Base-by-base conservation (phyloP, 2,329 filamentous ascomycete genomes). In the Berkeleyomyces rouxiae region DNA sequence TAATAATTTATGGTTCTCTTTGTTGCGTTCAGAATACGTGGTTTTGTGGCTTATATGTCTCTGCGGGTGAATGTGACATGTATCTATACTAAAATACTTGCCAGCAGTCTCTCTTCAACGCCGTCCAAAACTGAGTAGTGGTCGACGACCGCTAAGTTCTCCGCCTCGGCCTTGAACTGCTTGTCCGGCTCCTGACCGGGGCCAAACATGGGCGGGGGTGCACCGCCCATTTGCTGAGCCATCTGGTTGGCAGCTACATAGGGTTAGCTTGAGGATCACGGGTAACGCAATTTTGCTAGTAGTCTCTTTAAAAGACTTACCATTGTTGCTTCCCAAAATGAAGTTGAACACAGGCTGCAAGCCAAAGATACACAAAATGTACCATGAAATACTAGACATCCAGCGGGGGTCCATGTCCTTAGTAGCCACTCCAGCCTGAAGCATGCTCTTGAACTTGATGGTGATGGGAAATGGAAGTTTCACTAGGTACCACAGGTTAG, bases 321-420 rank as follows among this genome's bases (percentile, higher is more conserved):
- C 85, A 73, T 97, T 97, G 70, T 99, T 95, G 72, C 87, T 95
- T 7, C 93, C 93, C 11, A 99, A 81, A 59, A 99, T 85, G 73
- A 96, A 97, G 71, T 93, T 95, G 73, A 99, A 99, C 64, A 99
- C 91, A 62, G 92, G 90, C 73, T 97, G 92, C 64, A 99, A 79
- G 57, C 95, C 93, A 72, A 99, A 97, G 67, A 99, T 85, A 70
- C 95, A 97, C 67, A 99, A 77, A 72, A 99, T 97, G 77, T 99
- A 99, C 91, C 93, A 99, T 65, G 90, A 96, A 73, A 99, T 85
- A 74, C 90, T 96, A 0, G 91, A 96, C 75, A 99, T 96, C 93
- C 93, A 99, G 74, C 92, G 83, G 9, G 96, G 93, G 71, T 99
- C 95, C 77, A 99, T 85, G 72, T 99, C 93, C 70, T 86, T 87